phyloP scores from a whole-genome alignment of 2,329 filamentous ascomycete species.

The Colletotrichum australisinense region DNA sequence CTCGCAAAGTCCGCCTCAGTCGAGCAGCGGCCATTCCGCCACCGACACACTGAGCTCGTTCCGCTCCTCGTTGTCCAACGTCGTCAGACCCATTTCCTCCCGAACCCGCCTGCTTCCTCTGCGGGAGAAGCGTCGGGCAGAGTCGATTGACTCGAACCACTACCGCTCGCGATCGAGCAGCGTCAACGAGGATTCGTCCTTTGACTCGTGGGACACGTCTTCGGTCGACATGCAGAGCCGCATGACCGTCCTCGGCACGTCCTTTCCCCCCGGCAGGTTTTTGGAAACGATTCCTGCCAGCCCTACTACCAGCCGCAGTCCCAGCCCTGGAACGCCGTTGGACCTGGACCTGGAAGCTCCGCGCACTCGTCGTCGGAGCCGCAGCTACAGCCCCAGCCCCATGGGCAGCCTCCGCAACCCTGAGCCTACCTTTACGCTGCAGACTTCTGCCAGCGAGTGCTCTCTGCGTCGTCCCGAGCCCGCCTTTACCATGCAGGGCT shows the following conservation, averaged over 20 bases:
- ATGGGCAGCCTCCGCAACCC: slow-evolving; percentile 38
- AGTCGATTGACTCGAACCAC: slow-evolving; percentile 60
- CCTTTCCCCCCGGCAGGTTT: slow-evolving; percentile 60
- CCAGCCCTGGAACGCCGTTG: slow-evolving; percentile 70
- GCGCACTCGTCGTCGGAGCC: slow-evolving; percentile 55
- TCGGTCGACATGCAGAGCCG: slow-evolving; percentile 72
- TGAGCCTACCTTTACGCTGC: slow-evolving; percentile 43
- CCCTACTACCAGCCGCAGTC: slow-evolving; percentile 71
- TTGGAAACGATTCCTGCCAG: slow-evolving; percentile 80
- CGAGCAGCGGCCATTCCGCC: slow-evolving; percentile 57
- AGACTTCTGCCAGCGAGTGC: slow-evolving; percentile 60
- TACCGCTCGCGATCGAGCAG: slow-evolving; percentile 49
- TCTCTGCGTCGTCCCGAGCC: slow-evolving; percentile 26
- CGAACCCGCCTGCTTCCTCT: slow-evolving; percentile 64
- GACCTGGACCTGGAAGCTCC: slow-evolving; percentile 62
- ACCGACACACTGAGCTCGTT: slow-evolving; percentile 60
- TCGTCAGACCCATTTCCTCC: slow-evolving; percentile 67
- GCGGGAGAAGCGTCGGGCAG: slow-evolving; percentile 54
- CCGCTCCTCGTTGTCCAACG: slow-evolving; percentile 59
- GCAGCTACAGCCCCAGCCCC: slow-evolving; percentile 64
- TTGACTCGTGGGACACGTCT: slow-evolving; percentile 82
- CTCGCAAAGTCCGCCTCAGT: slow-evolving; percentile 55
- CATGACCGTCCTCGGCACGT: slow-evolving; percentile 65
- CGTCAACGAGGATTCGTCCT: slow-evolving; percentile 66
- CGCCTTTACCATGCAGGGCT: slow-evolving; percentile 47